These are phyloP conservation scores for Venturia aucupariae DNA, from an alignment of 2,329 filamentous ascomycete species.

Conservation along the genomic window DNA sequence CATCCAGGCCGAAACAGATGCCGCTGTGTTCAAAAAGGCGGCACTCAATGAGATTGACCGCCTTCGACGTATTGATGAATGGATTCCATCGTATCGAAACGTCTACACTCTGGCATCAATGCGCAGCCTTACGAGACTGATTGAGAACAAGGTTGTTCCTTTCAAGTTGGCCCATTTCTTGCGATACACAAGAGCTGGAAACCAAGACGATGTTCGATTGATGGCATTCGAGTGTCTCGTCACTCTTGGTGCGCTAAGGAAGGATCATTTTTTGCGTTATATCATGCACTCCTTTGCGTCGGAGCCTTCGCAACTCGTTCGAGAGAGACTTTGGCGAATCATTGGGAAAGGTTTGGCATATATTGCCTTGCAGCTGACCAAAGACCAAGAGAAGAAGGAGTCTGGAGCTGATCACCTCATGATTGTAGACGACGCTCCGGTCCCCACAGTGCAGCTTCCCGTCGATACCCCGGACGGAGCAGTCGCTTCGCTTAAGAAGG, in stretches of 20 bases:
- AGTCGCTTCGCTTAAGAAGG: conserved; percentile 45
- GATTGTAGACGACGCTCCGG: conserved; percentile 47
- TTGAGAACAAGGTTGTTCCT: conserved; percentile 43
- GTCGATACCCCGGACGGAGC: conserved; percentile 49
- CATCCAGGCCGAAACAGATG: conserved; percentile 31
- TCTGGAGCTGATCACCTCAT: conserved; percentile 38
- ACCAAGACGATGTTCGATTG: conserved; percentile 50
- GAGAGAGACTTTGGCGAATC: conserved; percentile 41
- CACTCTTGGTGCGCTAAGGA: conserved; percentile 44
- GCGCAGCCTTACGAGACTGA: conserved; percentile 48
- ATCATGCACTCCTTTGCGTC: conserved; percentile 47
- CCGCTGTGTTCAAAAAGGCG: conserved; percentile 38
- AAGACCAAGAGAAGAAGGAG: conserved; percentile 23
- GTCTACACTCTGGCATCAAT: conserved; percentile 53
- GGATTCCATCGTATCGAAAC: conserved; percentile 57
- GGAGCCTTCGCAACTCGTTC: conserved; percentile 50
- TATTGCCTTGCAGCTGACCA: conserved; percentile 47
- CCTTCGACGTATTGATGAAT: conserved; percentile 56
- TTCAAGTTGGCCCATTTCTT: conserved; percentile 48
- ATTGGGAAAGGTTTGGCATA: conserved; percentile 49
- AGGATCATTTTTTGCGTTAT: conserved; percentile 44
- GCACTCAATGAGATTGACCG: conserved; percentile 54
- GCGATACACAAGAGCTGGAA: conserved; percentile 51
- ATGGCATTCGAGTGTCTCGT: conserved; percentile 50
- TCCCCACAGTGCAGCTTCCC: conserved; percentile 40